Evolutionary conservation across 2,329 filamentous ascomycete species (phyloP), one percentile per base, ranked within the genome.

Genomic region (Ceratocystis papillata): DNA sequence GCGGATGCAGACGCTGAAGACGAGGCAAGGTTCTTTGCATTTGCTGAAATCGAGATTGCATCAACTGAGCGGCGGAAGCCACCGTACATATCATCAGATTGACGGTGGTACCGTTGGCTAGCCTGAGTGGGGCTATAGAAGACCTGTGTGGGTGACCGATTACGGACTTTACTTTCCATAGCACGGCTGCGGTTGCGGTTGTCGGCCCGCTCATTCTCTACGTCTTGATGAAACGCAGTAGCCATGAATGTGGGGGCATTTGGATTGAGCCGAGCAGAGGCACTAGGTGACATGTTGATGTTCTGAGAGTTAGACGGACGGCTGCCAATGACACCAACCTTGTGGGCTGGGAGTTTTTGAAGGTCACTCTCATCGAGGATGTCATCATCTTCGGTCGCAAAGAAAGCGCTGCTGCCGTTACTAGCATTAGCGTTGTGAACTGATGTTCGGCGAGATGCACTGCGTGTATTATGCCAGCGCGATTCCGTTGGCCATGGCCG

Each of bases 241-340:
- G 82, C 86, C 75, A 88, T 93, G 73, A 97, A 97, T 0, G 88
- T 89, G 7, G 92, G 92, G 0, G 93, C 94, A 5, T 89, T 84
- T 6, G 94, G 94, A 71, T 99, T 97, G 33, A 97, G 80, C 71
- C 75, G 86, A 77, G 74, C 85, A 75, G 73, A 86, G 77, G 72
- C 79, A 78, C 60, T 79, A 78, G 71, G 81, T 74, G 72, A 74
- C 17, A 74, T 78, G 48, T 76, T 70, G 5, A 73, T 69, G 12
- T 20, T 50, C 7, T 50, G 17, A 3, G 77, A 76, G 59, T 67
- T 57, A 1, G 66, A 41, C 1, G 88, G 90, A 2, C 87, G 85
- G 60, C 90, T 95, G 28, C 93, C 93, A 70, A 97, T 96, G 0
- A 87, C 81, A 25, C 85, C 84, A 1, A 87, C 81, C 57, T 41